Percentiles rank a stretch among this genome's conserved stretches.
Conservation (phyloP, 2,329 filamentous ascomycete genomes). For the Coleophoma crateriformis region DNA sequence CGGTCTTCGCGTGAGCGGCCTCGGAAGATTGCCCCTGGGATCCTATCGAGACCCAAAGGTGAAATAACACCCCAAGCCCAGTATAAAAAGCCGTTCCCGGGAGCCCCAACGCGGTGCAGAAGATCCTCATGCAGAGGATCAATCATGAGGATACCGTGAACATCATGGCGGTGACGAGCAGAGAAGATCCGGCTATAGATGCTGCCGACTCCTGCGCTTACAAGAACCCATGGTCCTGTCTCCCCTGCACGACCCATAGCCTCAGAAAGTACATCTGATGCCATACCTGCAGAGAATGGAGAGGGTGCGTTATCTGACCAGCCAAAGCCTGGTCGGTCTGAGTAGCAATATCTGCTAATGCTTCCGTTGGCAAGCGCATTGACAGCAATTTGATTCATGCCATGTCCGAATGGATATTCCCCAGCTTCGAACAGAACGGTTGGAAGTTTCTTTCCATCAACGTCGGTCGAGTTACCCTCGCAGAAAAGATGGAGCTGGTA, state of each 20-base stretch:
- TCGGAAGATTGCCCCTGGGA: conserved; percentile 75
- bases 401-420: conserved; percentile 71
- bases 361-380: conserved; percentile 71
- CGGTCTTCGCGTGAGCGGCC: conserved; percentile 78
- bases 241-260: conserved; percentile 76
- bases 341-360: conserved; percentile 89
- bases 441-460: conserved; percentile 51
- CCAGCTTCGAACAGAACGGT: conserved; percentile 86
- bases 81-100: conserved; percentile 72
- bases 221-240: conserved; percentile 81
- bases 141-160: conserved; percentile 77
- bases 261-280: conserved; percentile 83
- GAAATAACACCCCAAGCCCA: conserved; percentile 85
- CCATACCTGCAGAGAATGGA: conserved; percentile 87
- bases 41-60: conserved; percentile 77
- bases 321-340: conserved; percentile 83
- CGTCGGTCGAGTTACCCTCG: conserved; percentile 62
- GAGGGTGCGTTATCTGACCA: conserved; percentile 92
- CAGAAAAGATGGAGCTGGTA: conserved; percentile 87
- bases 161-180: conserved; percentile 68
- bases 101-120: conserved; percentile 59
- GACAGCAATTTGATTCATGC: conserved; percentile 75
- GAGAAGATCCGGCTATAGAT: conserved; percentile 91
- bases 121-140: conserved; percentile 88
- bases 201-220: conserved; percentile 80